Evolutionary conservation across 768 basidiomycete species (phyloP).

Genomic region (Cystofilobasidium ferigula): DNA sequence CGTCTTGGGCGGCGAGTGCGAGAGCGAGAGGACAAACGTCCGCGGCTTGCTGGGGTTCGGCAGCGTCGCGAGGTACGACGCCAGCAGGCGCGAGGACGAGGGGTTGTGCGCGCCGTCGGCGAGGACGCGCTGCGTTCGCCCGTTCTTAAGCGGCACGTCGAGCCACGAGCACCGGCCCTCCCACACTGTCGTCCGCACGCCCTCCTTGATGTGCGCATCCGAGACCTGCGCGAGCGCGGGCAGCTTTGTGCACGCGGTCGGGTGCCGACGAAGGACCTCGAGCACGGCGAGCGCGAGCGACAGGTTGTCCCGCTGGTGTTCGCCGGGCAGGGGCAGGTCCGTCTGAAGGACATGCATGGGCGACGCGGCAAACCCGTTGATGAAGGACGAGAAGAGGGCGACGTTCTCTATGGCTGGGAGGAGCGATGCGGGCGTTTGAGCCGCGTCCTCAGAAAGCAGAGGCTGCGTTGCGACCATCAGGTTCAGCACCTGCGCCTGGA

Average conservation of each 20-base stretch:
- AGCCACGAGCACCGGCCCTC: conserved; percentile 66
- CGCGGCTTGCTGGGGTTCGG: conserved; percentile 36
- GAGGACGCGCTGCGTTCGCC: conserved; percentile 44
- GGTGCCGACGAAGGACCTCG: conserved; percentile 47
- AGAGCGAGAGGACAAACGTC: conserved; percentile 69
- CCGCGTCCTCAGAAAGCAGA: conserved; percentile 15
- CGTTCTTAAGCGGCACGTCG: conserved; percentile 12
- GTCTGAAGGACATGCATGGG: conserved; percentile 6
- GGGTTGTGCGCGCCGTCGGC: conserved; percentile 92
- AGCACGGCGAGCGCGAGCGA: conserved; percentile 56
- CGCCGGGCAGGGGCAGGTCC: conserved; percentile 57
- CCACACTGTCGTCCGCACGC: conserved; percentile 59
- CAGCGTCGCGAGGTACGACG: conserved; percentile 50
- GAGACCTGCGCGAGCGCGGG: conserved; percentile 41
- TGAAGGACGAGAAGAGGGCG: not conserved
- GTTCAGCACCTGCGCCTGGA: conserved; percentile 4
- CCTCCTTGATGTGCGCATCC: conserved; percentile 45
- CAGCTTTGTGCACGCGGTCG: conserved; percentile 33
- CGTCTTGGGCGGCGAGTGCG: conserved; percentile 75
- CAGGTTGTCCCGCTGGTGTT: conserved; percentile 79
- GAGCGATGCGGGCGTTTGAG: conserved; percentile 7
- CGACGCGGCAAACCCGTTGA: not conserved
- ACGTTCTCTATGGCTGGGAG: conserved; percentile 11
- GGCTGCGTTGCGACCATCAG: not conserved
- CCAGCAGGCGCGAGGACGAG: conserved; percentile 59